Base-by-base conservation (phyloP, 345 rosid genomes). In the Brassica cretica region DNA sequence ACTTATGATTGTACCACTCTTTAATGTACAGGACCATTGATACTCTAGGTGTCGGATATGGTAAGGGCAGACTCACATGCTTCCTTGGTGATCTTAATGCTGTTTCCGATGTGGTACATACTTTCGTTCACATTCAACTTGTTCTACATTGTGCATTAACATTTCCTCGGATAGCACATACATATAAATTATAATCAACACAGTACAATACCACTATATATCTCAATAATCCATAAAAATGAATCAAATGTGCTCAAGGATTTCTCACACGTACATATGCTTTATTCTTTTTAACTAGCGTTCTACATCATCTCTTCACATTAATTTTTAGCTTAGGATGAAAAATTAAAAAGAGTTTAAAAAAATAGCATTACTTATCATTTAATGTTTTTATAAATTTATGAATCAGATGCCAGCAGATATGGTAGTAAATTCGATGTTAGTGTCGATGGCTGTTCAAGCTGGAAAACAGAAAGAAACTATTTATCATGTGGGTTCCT, bases 401-500 rank as follows among this genome's bases (percentile, higher is more conserved):
- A 72, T 66, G 53, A 12, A 46, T 33, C 72, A 93, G 93, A 83
- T 93, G 33, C 98, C 98, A 0, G 97, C 92, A 0, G 98, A 93
- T 62, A 89, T 93, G 95, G 97, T 93, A 68, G 95, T 91, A 83
- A 93, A 90, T 65, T 82, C 86, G 5, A 87, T 86, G 2, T 44
- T 93, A 15, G 88, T 86, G 19, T 86, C 92, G 2, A 86, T 88
- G 84, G 85, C 81, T 1, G 90, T 86, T 27, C 85, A 86, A 27
- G 85, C 85, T 7, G 65, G 76, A 14, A 80, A 76, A 25, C 74
- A 70, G 0, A 18, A 75, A 0, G 78, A 78, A 12, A 32, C 32
- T 29, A 89, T 95, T 59, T 93, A 93, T 29, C 99, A 95, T 9
- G 84, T 95, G 37, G 91, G 97, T 3, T 93, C 98, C 0, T 93